Evolutionary conservation across 2,329 filamentous ascomycete species (phyloP).

Genomic region (Thielaviopsis populi): DNA sequence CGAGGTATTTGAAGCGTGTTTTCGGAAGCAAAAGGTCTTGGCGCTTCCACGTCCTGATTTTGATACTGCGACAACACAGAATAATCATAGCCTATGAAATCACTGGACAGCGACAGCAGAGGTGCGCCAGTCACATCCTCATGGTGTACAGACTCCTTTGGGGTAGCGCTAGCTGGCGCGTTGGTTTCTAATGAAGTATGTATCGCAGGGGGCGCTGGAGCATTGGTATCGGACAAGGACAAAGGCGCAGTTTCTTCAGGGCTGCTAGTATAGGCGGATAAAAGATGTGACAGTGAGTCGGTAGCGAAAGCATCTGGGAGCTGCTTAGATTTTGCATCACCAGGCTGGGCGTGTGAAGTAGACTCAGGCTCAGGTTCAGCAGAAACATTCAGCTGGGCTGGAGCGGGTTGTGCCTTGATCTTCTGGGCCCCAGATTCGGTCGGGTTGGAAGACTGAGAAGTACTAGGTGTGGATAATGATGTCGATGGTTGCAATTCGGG

Average conservation of each 20-base stretch:
- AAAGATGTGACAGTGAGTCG: slow-evolving; percentile 38
- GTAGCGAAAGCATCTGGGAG: slow-evolving; percentile 25
- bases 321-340: slow-evolving; percentile 19
- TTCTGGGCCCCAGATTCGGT: neutral
- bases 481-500: neutral
- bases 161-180: slow-evolving; percentile 18
- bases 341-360: neutral
- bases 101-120: neutral
- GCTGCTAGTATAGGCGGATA: slow-evolving; percentile 39
- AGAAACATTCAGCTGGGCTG: neutral
- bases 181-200: slow-evolving; percentile 3
- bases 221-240: neutral
- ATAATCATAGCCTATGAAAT: slow-evolving; percentile 11
- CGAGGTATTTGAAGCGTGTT: slow-evolving; percentile 11
- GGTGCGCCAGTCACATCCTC: neutral
- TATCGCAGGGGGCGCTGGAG: neutral
- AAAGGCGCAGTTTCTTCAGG: slow-evolving; percentile 25
- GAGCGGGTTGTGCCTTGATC: neutral
- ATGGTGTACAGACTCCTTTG: slow-evolving; percentile 18
- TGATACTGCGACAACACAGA: slow-evolving; percentile 12
- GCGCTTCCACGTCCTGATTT: slow-evolving; percentile 11
- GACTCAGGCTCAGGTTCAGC: neutral
- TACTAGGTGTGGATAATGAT: slow-evolving; percentile 15
- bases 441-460: neutral
- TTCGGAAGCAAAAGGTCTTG: slow-evolving; percentile 11